Evolutionary conservation across 179 eudicot genomes (phyloP).

Genomic region (Spergularia azorica): DNA sequence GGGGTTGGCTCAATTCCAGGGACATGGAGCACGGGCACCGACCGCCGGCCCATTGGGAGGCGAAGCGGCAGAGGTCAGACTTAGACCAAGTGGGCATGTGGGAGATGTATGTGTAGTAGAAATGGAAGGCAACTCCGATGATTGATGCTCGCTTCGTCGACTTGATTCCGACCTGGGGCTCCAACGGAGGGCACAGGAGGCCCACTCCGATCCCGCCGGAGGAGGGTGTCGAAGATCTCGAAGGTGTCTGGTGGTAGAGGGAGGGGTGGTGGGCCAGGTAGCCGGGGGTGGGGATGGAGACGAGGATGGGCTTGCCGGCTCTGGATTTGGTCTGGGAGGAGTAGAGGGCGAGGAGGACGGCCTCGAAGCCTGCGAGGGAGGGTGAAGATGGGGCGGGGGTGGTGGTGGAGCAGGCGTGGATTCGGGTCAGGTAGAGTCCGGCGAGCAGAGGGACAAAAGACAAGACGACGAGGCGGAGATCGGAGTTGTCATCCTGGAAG

Average conservation of each 20-base stretch:
- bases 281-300: slow-evolving; percentile 66
- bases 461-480: slow-evolving; percentile 71
- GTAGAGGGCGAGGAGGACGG: slow-evolving; percentile 72
- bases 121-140: slow-evolving; percentile 74
- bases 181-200: slow-evolving; percentile 63
- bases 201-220: slow-evolving; percentile 37
- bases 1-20: slow-evolving; percentile 12
- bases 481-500: slow-evolving; percentile 48
- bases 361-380: slow-evolving; percentile 79
- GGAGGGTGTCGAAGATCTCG: slow-evolving; percentile 3
- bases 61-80: slow-evolving; percentile 67
- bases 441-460: slow-evolving; percentile 63
- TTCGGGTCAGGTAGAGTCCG: slow-evolving; percentile 52
- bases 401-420: slow-evolving; percentile 41
- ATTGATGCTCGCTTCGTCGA: slow-evolving; percentile 82
- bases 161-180: slow-evolving; percentile 77
- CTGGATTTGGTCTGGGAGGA: slow-evolving; percentile 66
- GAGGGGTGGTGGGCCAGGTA: slow-evolving; percentile 52
- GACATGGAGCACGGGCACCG: slow-evolving; percentile 62
- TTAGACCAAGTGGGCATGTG: slow-evolving; percentile 91
- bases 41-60: slow-evolving; percentile 75
- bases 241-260: slow-evolving; percentile 59
- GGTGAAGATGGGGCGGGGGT: slow-evolving; percentile 29
- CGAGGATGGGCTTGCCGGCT: slow-evolving; percentile 59
- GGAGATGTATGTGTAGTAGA: slow-evolving; percentile 68